Percentiles rank a stretch among this genome's conserved stretches.
phyloP scores from a whole-genome alignment of 495 filamentous ascomycete species.

The Penicillium roqueforti region DNA sequence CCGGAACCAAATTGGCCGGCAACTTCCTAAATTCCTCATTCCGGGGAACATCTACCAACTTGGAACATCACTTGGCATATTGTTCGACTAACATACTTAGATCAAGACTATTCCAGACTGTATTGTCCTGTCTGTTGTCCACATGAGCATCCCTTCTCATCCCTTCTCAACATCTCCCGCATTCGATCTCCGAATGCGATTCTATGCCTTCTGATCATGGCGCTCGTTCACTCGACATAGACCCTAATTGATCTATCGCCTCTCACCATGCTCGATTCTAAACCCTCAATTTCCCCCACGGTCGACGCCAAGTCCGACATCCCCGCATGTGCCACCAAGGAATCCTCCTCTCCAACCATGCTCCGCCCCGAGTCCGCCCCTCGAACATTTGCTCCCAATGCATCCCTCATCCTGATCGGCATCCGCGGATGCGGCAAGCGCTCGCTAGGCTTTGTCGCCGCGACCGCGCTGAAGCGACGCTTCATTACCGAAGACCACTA shows the following conservation, averaged over 20 bases:
- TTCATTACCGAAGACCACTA: constrained; percentile 74
- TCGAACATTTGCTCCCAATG: constrained; percentile 54
- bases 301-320: background rate
- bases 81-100: too few relatives aligned
- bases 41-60: too few relatives aligned
- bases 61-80: too few relatives aligned
- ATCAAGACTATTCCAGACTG: too few relatives aligned
- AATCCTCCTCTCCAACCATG: constrained; percentile 15
- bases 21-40: too few relatives aligned
- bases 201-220: constrained; percentile 1
- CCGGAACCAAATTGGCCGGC: too few relatives aligned
- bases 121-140: too few relatives aligned
- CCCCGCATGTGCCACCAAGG: constrained; percentile 4
- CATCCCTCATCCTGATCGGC: constrained; percentile 73
- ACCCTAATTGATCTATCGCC: background rate
- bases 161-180: background rate
- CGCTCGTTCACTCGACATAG: constrained; percentile 5
- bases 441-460: constrained; percentile 74
- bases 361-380: constrained; percentile 44
- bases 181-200: background rate
- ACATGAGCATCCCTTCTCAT: too few relatives aligned
- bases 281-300: background rate
- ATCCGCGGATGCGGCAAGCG: constrained; percentile 75
- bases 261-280: background rate
- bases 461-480: constrained; percentile 65